These are phyloP conservation scores for Fermentozyma sake DNA, from an alignment of 1,139 yeast species.

Conservation along the genomic window DNA sequence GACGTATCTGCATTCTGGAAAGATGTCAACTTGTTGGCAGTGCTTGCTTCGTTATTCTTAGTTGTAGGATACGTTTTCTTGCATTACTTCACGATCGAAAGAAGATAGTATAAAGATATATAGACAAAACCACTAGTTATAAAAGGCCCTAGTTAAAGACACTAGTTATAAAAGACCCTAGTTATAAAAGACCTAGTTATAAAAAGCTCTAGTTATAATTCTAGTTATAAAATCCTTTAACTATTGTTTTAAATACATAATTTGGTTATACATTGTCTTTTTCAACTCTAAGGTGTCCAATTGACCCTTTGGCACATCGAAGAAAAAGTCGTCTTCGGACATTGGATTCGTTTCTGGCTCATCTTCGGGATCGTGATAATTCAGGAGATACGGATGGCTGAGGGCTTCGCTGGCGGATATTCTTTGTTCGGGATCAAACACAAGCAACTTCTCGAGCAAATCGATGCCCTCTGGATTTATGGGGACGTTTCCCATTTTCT, in stretches of 20 bases:
- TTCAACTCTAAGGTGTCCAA: constrained; percentile 45
- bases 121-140: background rate
- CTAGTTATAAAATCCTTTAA: too few species aligned
- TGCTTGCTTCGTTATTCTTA: constrained; percentile 50
- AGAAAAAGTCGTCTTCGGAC: constrained; percentile 41
- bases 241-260: constrained; percentile 21
- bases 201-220: too few species aligned
- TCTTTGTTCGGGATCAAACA: constrained; percentile 62
- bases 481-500: constrained; percentile 7
- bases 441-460: constrained; percentile 52
- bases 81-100: constrained; percentile 70
- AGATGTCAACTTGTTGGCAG: constrained; percentile 55
- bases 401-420: constrained; percentile 63
- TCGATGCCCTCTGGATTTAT: constrained; percentile 60
- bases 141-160: constrained; percentile 1
- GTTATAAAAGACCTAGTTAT: too few species aligned
- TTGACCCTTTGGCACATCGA: constrained; percentile 54
- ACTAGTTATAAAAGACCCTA: too few species aligned
- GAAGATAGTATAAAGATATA: constrained; percentile 36
- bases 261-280: constrained; percentile 53
- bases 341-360: constrained; percentile 52
- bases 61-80: constrained; percentile 70
- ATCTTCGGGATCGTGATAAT: constrained; percentile 68
- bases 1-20: constrained; percentile 68
- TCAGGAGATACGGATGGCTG: constrained; percentile 58